A percentile compares a stretch with the other conserved stretches of the same genome.
Evolutionary conservation across 1,284 basidiomycete species (phyloP).

Genomic region (Anthracocystis panici-leucophaei): DNA sequence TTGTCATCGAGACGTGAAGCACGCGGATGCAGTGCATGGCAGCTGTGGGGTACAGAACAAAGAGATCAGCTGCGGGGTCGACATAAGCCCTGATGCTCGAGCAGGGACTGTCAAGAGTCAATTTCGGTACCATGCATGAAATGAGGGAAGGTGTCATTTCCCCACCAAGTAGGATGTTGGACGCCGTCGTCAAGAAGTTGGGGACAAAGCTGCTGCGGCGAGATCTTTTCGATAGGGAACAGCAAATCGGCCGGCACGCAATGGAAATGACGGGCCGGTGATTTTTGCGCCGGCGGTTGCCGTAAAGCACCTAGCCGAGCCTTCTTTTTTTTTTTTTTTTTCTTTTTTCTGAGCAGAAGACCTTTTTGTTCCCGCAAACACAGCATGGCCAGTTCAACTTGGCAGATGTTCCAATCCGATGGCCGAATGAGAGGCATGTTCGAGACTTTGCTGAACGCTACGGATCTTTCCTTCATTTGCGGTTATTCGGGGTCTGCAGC

Average conservation of each 20-base stretch:
- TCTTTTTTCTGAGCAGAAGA: background rate
- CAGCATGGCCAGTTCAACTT: background rate
- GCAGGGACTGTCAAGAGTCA: too few species aligned
- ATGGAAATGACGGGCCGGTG: constrained; percentile 31
- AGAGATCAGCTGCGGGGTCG: background rate
- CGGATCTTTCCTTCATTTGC: too few species aligned
- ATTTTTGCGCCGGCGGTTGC: constrained; percentile 16
- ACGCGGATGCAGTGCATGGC: background rate
- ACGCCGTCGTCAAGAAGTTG: background rate
- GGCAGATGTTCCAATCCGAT: too few species aligned
- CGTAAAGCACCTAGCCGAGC: constrained; percentile 6
- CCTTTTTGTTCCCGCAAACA: background rate
- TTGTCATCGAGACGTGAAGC: background rate
- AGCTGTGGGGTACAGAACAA: background rate
- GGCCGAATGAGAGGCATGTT: too few species aligned
- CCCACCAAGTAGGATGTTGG: background rate
- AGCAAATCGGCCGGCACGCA: constrained; percentile 27
- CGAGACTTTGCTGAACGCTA: too few species aligned
- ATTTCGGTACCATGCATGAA: background rate
- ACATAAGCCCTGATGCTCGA: background rate
- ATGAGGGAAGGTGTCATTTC: background rate
- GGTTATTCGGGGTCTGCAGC: too few species aligned
- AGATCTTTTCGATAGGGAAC: background rate
- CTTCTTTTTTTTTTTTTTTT: constrained; percentile 1
- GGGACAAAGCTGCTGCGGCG: constrained; percentile 12